Percentiles rank a stretch among this genome's conserved stretches.
Conservation (phyloP, 2,329 filamentous ascomycete species). For the Phialophora chinensis region DNA sequence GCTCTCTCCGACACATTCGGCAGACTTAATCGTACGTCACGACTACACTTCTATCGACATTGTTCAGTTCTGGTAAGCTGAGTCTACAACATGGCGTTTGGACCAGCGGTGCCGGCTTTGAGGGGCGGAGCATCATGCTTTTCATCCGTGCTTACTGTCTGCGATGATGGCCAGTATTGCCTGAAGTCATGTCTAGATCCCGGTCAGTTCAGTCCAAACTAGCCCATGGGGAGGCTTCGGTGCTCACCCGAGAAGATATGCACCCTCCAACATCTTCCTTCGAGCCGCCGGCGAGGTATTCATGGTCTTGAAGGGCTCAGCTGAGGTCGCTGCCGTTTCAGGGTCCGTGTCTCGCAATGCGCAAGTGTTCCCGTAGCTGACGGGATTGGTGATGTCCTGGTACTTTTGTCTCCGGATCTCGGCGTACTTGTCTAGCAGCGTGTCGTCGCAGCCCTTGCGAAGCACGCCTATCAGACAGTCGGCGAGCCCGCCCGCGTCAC, state of each 20-base stretch:
- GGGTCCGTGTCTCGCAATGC: constrained; percentile 22
- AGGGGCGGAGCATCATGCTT: background rate
- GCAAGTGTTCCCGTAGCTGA: constrained; percentile 35
- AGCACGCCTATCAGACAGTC: constrained; percentile 61
- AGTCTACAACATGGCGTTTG: constrained; percentile 8
- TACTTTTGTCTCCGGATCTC: constrained; percentile 50
- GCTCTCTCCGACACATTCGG: background rate
- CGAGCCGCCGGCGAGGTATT: constrained; percentile 21
- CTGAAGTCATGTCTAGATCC: constrained; percentile 2
- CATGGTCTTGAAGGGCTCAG: constrained; percentile 26
- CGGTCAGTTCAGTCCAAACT: background rate
- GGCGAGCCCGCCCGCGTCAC: constrained; percentile 66
- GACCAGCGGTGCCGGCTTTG: background rate
- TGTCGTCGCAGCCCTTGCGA: constrained; percentile 46
- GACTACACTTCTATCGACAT: background rate
- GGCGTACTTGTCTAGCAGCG: constrained; percentile 52
- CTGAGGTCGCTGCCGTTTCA: constrained; percentile 15
- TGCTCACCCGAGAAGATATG: constrained; percentile 24
- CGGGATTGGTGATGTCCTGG: constrained; percentile 47
- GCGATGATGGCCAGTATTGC: constrained; percentile 5
- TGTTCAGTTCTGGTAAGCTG: background rate
- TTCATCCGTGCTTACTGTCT: background rate
- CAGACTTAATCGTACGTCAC: background rate
- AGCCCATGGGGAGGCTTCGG: background rate
- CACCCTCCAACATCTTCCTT: constrained; percentile 21